These are phyloP conservation scores for Corynascus novoguineensis DNA, from an alignment of 495 filamentous ascomycete species.

Conservation along the genomic window DNA sequence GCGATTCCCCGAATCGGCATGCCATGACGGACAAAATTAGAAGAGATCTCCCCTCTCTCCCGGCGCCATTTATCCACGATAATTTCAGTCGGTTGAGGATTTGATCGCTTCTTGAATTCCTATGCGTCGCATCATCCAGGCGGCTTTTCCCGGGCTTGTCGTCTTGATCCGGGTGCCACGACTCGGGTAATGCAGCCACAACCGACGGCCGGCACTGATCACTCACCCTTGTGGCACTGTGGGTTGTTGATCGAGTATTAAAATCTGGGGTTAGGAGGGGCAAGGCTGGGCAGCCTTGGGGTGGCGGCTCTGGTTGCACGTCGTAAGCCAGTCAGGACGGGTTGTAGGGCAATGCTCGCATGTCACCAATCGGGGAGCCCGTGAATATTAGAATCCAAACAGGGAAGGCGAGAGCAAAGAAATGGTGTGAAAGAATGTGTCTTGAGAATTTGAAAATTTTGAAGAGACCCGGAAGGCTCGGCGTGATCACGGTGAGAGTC, in stretches of 20 bases:
- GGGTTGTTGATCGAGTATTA: neutral
- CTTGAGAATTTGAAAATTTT: neutral
- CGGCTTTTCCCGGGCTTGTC: neutral
- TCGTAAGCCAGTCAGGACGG: no score
- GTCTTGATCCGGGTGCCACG: conserved; percentile 3
- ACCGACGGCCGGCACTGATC: conserved; percentile 1
- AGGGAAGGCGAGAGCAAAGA: neutral
- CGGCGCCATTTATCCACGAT: neutral
- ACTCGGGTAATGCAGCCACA: conserved; percentile 14
- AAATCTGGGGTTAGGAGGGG: conserved; percentile 3
- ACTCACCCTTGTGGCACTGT: neutral
- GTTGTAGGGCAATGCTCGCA: no score
- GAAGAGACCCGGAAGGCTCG: conserved; percentile 5
- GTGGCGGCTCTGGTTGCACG: no score
- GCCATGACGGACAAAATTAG: neutral
- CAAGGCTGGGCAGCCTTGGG: conserved; percentile 4
- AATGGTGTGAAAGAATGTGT: neutral
- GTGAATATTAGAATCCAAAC: no score
- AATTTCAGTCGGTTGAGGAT: neutral
- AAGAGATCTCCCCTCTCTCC: neutral
- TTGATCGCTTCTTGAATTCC: neutral
- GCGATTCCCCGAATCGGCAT: conserved; percentile 11
- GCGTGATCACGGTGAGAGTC: neutral
- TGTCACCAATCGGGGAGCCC: neutral
- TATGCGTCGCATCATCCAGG: neutral